Base-by-base conservation (phyloP, 139 green algal species). In the Chlamydomonas eustigma region DNA sequence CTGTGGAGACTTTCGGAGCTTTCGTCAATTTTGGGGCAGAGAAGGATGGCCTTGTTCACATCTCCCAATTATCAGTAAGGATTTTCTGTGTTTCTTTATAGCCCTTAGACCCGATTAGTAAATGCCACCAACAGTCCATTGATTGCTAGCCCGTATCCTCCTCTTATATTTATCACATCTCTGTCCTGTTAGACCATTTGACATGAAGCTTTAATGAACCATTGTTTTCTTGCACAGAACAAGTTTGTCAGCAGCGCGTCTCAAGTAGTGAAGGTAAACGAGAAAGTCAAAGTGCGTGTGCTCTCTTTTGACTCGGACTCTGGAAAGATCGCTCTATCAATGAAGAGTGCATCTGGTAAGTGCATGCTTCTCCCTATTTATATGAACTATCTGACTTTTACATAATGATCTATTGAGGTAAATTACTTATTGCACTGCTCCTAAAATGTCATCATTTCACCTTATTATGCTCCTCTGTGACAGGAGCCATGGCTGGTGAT, bases 1-100 rank as follows among this genome's bases (percentile, higher is more conserved):
- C 68, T 32, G 75, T 95, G 2, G 75, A 91, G 76, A 28, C 78
- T 2, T 99, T 94, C 78, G 96, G 96, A 34, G 92, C 90, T 0
- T 99, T 99, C 78, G 91, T 99, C 8, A 88, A 98, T 81, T 91
- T 98, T 73, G 93, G 92, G 37, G 81, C 84, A 31, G 78, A 71
- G 33, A 89, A 79, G 36, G 91, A 97, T 80, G 95, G 92, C 50
- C 88, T 99, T 30, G 83, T 98, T 12, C 96, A 99, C 88, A 94
- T 99, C 67, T 97, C 91, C 30, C 89, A 99, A 83, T 84, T 97
- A 8, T 51, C 80, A 76, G 85, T 88, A 36, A 28, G 36, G n/a
- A n/a, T n/a, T n/a, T n/a, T n/a, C n/a, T n/a, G n/a, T n/a, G n/a
- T n/a, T n/a, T n/a, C n/a, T n/a, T n/a, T n/a, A n/a, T n/a, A n/a